Evolutionary conservation across 495 filamentous ascomycete genomes (phyloP).

Genomic region (Penicillium canescens): DNA sequence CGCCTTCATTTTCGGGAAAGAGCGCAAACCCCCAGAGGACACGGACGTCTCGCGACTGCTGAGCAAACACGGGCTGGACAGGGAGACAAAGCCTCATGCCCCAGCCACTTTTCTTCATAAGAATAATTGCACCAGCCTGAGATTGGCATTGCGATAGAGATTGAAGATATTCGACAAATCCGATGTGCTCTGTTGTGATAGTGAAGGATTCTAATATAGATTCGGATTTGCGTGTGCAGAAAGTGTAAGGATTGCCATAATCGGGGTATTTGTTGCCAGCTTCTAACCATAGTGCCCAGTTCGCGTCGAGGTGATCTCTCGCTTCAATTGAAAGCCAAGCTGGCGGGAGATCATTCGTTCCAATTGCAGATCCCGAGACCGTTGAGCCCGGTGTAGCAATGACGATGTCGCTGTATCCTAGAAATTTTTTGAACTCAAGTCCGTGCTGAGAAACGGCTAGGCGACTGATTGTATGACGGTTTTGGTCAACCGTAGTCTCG

Average conservation of each 20-base stretch:
- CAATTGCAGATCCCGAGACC: slow-evolving; percentile 24
- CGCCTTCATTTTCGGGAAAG: too few species aligned
- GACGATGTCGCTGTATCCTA: slow-evolving; percentile 32
- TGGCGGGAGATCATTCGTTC: slow-evolving; percentile 26
- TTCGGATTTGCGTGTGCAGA: slow-evolving; percentile 27
- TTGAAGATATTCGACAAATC: slow-evolving; percentile 18
- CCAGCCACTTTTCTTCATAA: slow-evolving; percentile 36
- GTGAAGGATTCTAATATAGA: slow-evolving; percentile 38
- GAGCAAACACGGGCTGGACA: too few species aligned
- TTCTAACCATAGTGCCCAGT: slow-evolving; percentile 22
- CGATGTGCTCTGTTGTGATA: slow-evolving; percentile 29
- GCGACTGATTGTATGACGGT: slow-evolving; percentile 1
- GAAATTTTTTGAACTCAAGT: slow-evolving; percentile 8
- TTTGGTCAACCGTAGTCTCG: slow-evolving; percentile 13
- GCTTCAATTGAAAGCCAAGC: slow-evolving; percentile 15
- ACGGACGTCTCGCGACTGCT: too few species aligned
- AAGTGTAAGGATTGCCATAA: slow-evolving; percentile 38
- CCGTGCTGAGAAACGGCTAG: slow-evolving; percentile 6
- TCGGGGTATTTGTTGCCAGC: not conserved
- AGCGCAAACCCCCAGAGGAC: too few species aligned
- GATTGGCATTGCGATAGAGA: slow-evolving; percentile 7
- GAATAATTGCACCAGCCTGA: slow-evolving; percentile 21
- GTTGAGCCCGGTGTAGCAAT: slow-evolving; percentile 30
- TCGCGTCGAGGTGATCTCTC: slow-evolving; percentile 30
- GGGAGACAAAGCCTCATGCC: slow-evolving; percentile 26